phyloP scores from a whole-genome alignment of 148 eudicot species.

The Diospyros lotus region DNA sequence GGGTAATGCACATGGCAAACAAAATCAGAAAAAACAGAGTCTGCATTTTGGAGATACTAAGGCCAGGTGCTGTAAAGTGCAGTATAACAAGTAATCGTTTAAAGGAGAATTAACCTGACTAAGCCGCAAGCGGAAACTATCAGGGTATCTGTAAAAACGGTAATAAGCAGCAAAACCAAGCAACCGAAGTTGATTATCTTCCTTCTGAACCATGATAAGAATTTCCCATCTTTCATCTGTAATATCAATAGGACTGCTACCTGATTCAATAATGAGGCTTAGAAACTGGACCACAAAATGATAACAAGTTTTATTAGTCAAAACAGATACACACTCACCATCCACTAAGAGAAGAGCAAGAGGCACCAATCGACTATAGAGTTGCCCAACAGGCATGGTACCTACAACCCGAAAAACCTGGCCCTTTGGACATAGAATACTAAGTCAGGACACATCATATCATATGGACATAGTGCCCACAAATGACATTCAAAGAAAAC shows the following conservation, averaged over 20 bases:
- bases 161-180: slow-evolving; percentile 83
- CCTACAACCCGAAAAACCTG: slow-evolving; percentile 74
- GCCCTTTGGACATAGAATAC: neutral
- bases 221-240: slow-evolving; percentile 90
- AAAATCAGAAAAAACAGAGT: neutral
- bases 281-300: neutral
- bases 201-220: slow-evolving; percentile 51
- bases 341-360: slow-evolving; percentile 91
- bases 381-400: slow-evolving; percentile 52
- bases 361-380: slow-evolving; percentile 86
- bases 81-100: neutral
- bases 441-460: too few species aligned
- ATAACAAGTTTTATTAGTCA: neutral
- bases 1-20: neutral
- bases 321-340: slow-evolving; percentile 42
- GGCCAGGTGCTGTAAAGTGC: neutral
- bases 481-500: neutral
- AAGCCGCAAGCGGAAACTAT: slow-evolving; percentile 60
- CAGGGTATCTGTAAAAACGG: slow-evolving; percentile 73
- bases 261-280: slow-evolving; percentile 33
- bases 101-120: slow-evolving; percentile 56
- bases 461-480: neutral
- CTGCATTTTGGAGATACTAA: neutral
- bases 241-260: slow-evolving; percentile 89
- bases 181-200: slow-evolving; percentile 33